Evolutionary conservation across 805 yeast species (phyloP), one percentile per base, ranked within the genome.

Genomic region (Candida nonsorbophila): DNA sequence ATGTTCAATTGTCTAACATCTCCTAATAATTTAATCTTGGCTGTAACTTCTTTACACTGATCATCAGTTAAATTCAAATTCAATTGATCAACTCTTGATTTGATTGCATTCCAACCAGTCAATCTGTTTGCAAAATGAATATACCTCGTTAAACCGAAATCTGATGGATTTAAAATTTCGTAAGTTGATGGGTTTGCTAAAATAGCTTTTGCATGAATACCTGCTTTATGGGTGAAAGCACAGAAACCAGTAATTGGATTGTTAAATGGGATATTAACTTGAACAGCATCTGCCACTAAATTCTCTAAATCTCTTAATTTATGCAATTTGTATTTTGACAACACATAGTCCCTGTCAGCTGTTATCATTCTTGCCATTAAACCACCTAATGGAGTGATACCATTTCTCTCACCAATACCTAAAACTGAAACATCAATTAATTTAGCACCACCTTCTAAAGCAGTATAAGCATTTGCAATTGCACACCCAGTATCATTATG

Each of bases 401-500:
- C 98, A 62, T 90, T 90, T 68, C 98, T 81, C 75, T 90, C 98
- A 63, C 98, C 98, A 45, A 90, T 92, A 49, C 98, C 98, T 48
- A 90, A 75, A 11, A 90, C 97, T 9, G 95, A 83, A 25, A 86
- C 95, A 62, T 90, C 98, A 43, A 90, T 84, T 49, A 88, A 75
- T 53, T 77, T 79, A 44, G 98, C 98, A 51, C 98, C 98, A 32
- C 87, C 98, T 66, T 90, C 98, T 49, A 90, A 72, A 9, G 97
- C 97, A 34, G 97, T 86, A 74, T 92, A 92, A 19, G 98, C 96
- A 58, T 90, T 90, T 38, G 97, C 96, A 65, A 90, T 86, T 42
- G 98, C 96, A 70, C 97, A 92, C 40, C 98, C 98, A 19, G 98
- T 90, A 62, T 90, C 98, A 59, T 90, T 85, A 69, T 90, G 98